Evolutionary conservation across 116 monocot species (phyloP).

Genomic region (Papilionanthe hybrid): DNA sequence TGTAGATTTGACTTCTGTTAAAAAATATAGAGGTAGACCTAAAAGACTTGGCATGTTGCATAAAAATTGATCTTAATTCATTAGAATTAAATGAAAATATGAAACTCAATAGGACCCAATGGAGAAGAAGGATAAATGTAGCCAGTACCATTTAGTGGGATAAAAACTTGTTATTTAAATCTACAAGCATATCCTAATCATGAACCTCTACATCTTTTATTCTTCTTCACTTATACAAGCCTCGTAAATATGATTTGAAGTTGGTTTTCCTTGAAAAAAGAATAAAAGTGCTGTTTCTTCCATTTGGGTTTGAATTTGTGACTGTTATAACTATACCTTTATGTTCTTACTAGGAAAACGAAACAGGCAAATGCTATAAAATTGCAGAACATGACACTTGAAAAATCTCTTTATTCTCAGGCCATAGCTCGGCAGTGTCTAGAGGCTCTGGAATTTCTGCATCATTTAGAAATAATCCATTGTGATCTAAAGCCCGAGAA

Average conservation of each 20-base stretch:
- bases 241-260: background rate
- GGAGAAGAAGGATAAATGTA: too few species aligned
- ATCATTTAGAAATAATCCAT: conserved; percentile 58
- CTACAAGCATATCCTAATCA: background rate
- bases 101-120: too few species aligned
- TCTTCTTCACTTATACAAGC: background rate
- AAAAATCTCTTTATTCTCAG: conserved; percentile 19
- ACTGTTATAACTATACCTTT: background rate
- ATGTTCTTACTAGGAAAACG: background rate
- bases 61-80: too few species aligned
- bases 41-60: too few species aligned
- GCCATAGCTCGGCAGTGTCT: conserved; percentile 62
- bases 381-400: background rate
- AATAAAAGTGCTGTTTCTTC: background rate
- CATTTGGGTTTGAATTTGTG: background rate
- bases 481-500: conserved; percentile 75
- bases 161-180: background rate
- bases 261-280: background rate
- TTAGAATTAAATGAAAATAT: too few species aligned
- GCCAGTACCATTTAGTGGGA: too few species aligned
- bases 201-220: background rate
- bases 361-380: background rate
- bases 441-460: conserved; percentile 62
- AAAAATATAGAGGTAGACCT: too few species aligned
- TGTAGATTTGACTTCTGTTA: too few species aligned